phyloP scores from a whole-genome alignment of 495 filamentous ascomycete genomes.

The Aspergillus hancockii region DNA sequence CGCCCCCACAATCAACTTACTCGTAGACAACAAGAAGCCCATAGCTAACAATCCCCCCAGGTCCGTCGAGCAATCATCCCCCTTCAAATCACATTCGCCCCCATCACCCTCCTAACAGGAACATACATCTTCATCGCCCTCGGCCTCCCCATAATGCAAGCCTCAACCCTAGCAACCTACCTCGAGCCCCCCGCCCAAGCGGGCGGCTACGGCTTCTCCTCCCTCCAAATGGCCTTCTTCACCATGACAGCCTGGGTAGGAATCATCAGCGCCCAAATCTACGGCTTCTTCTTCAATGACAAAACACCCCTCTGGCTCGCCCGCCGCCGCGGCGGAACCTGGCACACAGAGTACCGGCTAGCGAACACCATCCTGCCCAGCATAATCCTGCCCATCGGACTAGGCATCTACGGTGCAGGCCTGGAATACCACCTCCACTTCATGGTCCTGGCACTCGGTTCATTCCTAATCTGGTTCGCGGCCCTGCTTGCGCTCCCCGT shows the following conservation, averaged over 20 bases:
- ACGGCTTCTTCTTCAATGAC: constrained; percentile 42
- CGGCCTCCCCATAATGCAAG: constrained; percentile 43
- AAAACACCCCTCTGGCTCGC: constrained; percentile 38
- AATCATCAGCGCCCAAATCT: constrained; percentile 34
- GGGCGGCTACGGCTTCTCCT: constrained; percentile 53
- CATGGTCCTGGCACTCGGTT: constrained; percentile 40
- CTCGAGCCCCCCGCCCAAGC: constrained; percentile 41
- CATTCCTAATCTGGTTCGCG: constrained; percentile 39
- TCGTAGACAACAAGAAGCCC: no score
- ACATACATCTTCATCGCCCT: constrained; percentile 47
- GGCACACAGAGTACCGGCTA: constrained; percentile 50
- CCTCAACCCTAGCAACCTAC: constrained; percentile 37
- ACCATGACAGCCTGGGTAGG: constrained; percentile 43
- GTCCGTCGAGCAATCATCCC: constrained; percentile 33
- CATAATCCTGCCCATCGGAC: constrained; percentile 39
- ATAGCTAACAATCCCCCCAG: constrained; percentile 12
- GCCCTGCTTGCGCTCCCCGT: constrained; percentile 34
- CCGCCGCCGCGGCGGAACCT: constrained; percentile 33
- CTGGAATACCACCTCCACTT: constrained; percentile 43
- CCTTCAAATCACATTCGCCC: constrained; percentile 45
- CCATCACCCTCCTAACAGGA: constrained; percentile 44
- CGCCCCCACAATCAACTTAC: neutral
- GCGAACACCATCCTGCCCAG: constrained; percentile 30
- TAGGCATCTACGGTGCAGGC: constrained; percentile 45
- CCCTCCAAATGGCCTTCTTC: constrained; percentile 45